Percentiles rank a stretch among this genome's conserved stretches.
phyloP scores from a whole-genome alignment of 306 rosid species.

The Sophora flavescens region DNA sequence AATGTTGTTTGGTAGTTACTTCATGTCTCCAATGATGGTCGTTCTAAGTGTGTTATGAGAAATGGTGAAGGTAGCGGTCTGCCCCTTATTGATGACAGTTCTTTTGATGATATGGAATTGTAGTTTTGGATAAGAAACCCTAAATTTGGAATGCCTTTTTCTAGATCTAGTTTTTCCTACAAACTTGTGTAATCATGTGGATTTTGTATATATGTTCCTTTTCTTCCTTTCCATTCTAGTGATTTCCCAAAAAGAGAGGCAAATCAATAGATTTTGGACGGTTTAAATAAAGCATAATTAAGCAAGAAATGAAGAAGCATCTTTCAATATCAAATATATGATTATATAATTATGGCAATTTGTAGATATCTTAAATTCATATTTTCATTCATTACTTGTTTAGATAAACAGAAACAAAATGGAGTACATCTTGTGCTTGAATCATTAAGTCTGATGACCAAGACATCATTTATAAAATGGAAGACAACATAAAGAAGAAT shows the following conservation, averaged over 20 bases:
- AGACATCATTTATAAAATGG: background rate
- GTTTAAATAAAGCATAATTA: background rate
- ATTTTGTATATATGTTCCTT: background rate
- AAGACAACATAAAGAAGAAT: no score
- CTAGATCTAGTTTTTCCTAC: conserved; percentile 16
- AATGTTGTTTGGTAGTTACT: background rate
- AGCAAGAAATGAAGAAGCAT: background rate
- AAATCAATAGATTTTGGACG: no score
- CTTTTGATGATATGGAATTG: conserved; percentile 49
- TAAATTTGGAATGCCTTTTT: conserved; percentile 40
- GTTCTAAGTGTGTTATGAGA: background rate
- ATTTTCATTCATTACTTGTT: background rate
- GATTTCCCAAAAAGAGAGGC: background rate
- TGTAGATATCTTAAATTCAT: background rate
- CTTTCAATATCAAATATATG: background rate
- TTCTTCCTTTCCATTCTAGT: background rate
- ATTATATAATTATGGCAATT: background rate
- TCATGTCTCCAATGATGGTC: conserved; percentile 16
- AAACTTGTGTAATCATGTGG: background rate
- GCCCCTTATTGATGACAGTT: conserved; percentile 45
- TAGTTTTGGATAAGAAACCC: conserved; percentile 56
- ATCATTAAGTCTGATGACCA: background rate
- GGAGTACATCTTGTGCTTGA: background rate
- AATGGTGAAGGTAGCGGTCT: conserved; percentile 44
- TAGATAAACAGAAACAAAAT: background rate